A percentile compares a stretch with the other conserved stretches of the same genome.
Evolutionary conservation across 192 early-diverging fungal genomes (phyloP).

Genomic region (Backusella mclennaniae): DNA sequence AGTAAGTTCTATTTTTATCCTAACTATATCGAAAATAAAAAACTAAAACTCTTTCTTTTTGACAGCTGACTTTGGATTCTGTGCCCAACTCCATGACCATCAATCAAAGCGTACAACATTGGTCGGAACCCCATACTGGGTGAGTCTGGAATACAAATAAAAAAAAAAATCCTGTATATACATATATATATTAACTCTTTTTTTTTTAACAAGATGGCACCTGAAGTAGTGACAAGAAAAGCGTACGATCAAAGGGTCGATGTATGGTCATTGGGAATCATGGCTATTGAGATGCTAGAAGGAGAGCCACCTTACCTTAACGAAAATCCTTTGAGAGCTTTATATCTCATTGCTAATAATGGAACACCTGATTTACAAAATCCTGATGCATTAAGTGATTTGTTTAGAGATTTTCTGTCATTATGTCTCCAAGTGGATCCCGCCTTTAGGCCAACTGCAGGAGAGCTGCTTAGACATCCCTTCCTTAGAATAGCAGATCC

Average conservation of each 20-base stretch:
- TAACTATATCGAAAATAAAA: neutral
- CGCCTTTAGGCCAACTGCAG: constrained; percentile 75
- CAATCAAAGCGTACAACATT: constrained; percentile 80
- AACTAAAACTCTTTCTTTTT: neutral
- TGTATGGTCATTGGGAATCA: constrained; percentile 96
- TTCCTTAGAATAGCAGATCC: constrained; percentile 86
- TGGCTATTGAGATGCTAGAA: constrained; percentile 98
- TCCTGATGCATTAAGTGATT: constrained; percentile 70
- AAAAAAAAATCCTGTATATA: neutral
- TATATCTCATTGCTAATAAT: constrained; percentile 97
- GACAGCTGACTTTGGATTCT: constrained; percentile 86
- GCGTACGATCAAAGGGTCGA: constrained; percentile 93
- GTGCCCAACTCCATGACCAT: constrained; percentile 73
- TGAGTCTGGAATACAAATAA: constrained; percentile 7
- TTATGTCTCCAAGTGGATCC: constrained; percentile 82
- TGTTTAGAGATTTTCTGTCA: constrained; percentile 83
- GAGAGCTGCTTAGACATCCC: constrained; percentile 80
- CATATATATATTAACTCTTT: neutral
- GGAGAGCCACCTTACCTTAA: constrained; percentile 97
- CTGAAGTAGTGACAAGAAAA: constrained; percentile 93
- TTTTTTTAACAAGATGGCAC: constrained; percentile 69
- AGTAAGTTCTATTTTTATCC: constrained; percentile 36
- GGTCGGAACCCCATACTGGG: constrained; percentile 90
- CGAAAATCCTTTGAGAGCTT: constrained; percentile 86
- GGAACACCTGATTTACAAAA: constrained; percentile 89